Base-by-base conservation (phyloP, 2,329 filamentous ascomycete genomes). In the Gnomoniopsis smithogilvyi region DNA sequence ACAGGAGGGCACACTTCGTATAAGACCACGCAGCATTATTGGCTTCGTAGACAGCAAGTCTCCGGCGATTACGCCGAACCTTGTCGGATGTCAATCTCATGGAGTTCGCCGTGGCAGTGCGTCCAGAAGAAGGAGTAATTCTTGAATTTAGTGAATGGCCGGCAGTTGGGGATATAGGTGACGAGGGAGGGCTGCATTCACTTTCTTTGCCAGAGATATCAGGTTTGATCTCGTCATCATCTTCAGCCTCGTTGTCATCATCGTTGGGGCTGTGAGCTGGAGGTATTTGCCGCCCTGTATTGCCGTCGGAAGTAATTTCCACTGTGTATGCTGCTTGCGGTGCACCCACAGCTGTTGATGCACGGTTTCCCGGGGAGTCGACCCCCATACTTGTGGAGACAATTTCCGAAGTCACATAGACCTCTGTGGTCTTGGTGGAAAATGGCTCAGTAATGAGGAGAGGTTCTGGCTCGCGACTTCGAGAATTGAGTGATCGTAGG, bases 11-110 rank as follows among this genome's bases (percentile, higher is more conserved):
- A 50, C 88, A 89, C 65, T 88, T 89, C 57, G 87, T 83, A 68
- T 91, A 91, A 1, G 83, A 80, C 84, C 84, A 88, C 1, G 86
- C 83, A 3, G 87, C 87, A 38, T 79, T 86, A 67, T 82, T 87
- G 24, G 84, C 76, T 58, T 85, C 82, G 58, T 80, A 76, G 38
- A 76, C 62, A 66, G 74, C 66, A 65, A 72, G 57, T 66, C 72
- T 61, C 67, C 73, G 58, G 62, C 69, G 56, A 62, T 65, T 60
- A 59, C 69, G 60, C 56, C 63, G 54, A 10, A 19, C n/a, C 12
- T 10, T 38, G 10, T 15, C 11, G 3, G 47, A 14, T 2, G 22
- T 45, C 12, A n/a, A 12, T 14, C n/a, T 38, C 22, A 7, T 56
- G 6, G 45, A 17, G 11, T 15, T 41, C 1, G 4, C 26, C 3